A percentile compares a stretch with the other conserved stretches of the same genome.
phyloP scores from a whole-genome alignment of 805 yeast genomes.

The Ogataea ganodermae region DNA sequence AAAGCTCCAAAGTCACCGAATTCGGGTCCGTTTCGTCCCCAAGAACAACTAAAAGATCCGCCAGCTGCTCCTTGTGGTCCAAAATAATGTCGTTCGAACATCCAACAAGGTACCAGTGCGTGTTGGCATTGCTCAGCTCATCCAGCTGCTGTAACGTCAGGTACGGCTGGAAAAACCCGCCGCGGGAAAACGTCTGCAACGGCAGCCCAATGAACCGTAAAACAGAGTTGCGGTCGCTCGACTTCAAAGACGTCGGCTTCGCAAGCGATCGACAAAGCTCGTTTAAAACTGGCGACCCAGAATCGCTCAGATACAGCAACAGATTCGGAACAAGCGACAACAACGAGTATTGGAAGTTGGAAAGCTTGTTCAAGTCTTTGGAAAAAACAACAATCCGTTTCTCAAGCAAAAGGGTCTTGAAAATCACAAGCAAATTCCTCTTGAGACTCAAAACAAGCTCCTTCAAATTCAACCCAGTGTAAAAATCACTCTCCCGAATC shows the following conservation, averaged over 20 bases:
- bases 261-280: conserved; percentile 51
- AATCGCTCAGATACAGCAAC: conserved; percentile 67
- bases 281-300: conserved; percentile 72
- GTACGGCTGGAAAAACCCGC: conserved; percentile 90
- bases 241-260: conserved; percentile 66
- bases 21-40: conserved; percentile 42
- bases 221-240: conserved; percentile 78
- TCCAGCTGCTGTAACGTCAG: conserved; percentile 91
- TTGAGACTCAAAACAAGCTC: conserved; percentile 62
- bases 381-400: conserved; percentile 75
- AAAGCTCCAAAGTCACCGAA: conserved; percentile 43
- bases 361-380: conserved; percentile 74
- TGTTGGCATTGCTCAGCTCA: conserved; percentile 57
- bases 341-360: conserved; percentile 80
- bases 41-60: conserved; percentile 73
- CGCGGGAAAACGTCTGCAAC: conserved; percentile 77
- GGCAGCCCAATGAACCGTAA: conserved; percentile 86
- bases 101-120: conserved; percentile 75
- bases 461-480: conserved; percentile 73
- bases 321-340: conserved; percentile 83
- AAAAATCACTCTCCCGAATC: conserved; percentile 58
- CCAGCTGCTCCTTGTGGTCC: conserved; percentile 58
- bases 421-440: conserved; percentile 58
- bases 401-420: conserved; percentile 80
- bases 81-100: conserved; percentile 82